phyloP scores from a whole-genome alignment of 2,329 filamentous ascomycete species.

The Scolecobasidium constrictum region DNA sequence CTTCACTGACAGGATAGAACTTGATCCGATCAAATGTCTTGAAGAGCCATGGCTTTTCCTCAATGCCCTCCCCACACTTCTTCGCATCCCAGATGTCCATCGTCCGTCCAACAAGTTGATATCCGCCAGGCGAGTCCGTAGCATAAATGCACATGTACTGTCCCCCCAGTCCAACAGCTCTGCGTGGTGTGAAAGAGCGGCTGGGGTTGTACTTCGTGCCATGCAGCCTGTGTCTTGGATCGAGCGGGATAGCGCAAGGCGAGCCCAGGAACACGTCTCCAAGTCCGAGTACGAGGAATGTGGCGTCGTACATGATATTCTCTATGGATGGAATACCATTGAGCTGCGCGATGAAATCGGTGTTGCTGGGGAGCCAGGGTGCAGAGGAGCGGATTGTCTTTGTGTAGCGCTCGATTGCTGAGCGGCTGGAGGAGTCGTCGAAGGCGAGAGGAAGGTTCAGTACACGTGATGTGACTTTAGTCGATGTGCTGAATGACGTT shows the following conservation, averaged over 20 bases:
- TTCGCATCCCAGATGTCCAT: slow-evolving; percentile 25
- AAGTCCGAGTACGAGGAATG: too few species aligned
- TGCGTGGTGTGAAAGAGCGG: slow-evolving; percentile 24
- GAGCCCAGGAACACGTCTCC: slow-evolving; percentile 29
- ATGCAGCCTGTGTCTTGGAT: slow-evolving; percentile 1
- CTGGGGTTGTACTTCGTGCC: slow-evolving; percentile 23
- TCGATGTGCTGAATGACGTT: slow-evolving; percentile 24
- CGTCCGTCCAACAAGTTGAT: slow-evolving; percentile 24
- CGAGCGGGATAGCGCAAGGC: slow-evolving; percentile 13
- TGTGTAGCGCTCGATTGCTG: slow-evolving; percentile 20
- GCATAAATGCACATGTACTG: slow-evolving; percentile 26
- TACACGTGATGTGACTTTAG: slow-evolving; percentile 32
- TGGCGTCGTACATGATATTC: too few species aligned
- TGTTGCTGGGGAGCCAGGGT: slow-evolving; percentile 21
- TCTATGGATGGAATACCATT: slow-evolving; percentile 24
- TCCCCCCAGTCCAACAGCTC: slow-evolving; percentile 27
- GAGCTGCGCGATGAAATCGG: slow-evolving; percentile 20
- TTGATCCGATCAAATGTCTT: slow-evolving; percentile 24
- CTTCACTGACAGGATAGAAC: slow-evolving; percentile 24
- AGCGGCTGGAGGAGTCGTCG: slow-evolving; percentile 19
- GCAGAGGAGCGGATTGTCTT: slow-evolving; percentile 18
- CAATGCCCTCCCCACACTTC: slow-evolving; percentile 20
- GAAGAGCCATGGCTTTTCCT: slow-evolving; percentile 25
- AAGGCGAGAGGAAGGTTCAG: slow-evolving; percentile 36
- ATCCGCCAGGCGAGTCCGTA: slow-evolving; percentile 28